These are phyloP conservation scores for Grigorovia jiainica DNA, from an alignment of 805 yeast genomes.

Conservation along the genomic window DNA sequence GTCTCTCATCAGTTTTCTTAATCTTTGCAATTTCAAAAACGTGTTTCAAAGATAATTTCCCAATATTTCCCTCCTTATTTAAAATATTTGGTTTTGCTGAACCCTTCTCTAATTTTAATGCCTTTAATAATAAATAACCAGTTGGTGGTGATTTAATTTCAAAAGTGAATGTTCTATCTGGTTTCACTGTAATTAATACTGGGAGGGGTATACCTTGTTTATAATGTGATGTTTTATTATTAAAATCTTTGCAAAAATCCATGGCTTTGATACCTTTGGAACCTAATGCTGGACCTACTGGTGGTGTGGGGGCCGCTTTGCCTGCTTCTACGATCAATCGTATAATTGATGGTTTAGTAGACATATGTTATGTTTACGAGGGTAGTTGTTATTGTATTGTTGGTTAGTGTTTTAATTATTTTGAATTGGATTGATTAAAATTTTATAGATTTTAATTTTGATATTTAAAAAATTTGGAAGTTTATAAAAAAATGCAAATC, in stretches of 20 bases:
- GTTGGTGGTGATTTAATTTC: conserved; percentile 90
- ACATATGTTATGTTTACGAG: not conserved
- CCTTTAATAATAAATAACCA: conserved; percentile 71
- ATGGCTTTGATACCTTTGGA: conserved; percentile 98
- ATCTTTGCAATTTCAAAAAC: conserved; percentile 91
- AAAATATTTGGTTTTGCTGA: conserved; percentile 41
- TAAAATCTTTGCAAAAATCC: conserved; percentile 96
- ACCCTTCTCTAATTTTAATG: conserved; percentile 66
- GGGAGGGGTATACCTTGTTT: conserved; percentile 88
- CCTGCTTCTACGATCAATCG: conserved; percentile 95
- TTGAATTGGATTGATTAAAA: too few relatives aligned
- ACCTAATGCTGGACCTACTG: conserved; percentile 98
- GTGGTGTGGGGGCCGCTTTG: conserved; percentile 96
- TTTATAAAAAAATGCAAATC: too few relatives aligned
- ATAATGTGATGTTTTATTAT: conserved; percentile 87
- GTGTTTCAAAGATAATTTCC: conserved; percentile 72
- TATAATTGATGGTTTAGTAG: conserved; percentile 54
- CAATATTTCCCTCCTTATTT: conserved; percentile 35
- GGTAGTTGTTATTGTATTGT: too few relatives aligned
- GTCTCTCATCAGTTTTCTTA: conserved; percentile 78
- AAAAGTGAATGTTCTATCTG: conserved; percentile 85
- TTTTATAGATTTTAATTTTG: too few relatives aligned
- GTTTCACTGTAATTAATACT: conserved; percentile 70
- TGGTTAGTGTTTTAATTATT: too few relatives aligned
- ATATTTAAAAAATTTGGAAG: too few relatives aligned